Percentiles rank a stretch among this genome's conserved stretches.
Conservation (phyloP, 1,284 basidiomycete species). For the Tetrapyrgos nigripes region DNA sequence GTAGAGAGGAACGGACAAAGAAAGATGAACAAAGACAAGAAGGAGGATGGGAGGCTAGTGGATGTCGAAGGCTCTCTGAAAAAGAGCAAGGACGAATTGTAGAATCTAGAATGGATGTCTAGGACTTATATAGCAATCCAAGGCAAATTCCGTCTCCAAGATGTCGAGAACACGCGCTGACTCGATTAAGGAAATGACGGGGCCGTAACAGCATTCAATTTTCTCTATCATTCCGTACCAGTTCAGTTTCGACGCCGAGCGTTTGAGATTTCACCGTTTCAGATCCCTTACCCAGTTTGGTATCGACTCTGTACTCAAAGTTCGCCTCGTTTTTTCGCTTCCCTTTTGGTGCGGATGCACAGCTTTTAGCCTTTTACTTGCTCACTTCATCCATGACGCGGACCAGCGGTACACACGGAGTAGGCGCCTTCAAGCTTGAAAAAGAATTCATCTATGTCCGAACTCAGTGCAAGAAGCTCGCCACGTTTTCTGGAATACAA, state of each 20-base stretch:
- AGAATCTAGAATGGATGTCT: background rate
- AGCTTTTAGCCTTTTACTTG: background rate
- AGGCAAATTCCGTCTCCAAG: conserved; percentile 4
- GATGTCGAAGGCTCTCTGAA: background rate
- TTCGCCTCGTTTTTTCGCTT: background rate
- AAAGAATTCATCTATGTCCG: no score
- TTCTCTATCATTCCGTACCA: background rate
- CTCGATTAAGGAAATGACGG: conserved; percentile 4
- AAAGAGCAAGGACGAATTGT: background rate
- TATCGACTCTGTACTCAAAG: no score
- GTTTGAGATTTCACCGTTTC: background rate
- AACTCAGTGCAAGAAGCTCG: background rate
- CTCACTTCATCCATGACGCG: background rate
- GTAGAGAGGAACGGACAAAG: background rate
- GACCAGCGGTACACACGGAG: background rate
- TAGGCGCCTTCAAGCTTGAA: background rate
- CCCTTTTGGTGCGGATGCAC: no score
- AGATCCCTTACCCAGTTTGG: background rate
- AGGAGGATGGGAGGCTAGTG: background rate
- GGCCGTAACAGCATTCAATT: background rate
- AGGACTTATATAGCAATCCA: conserved; percentile 7
- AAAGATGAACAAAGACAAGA: background rate
- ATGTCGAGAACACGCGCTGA: background rate
- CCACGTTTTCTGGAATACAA: background rate
- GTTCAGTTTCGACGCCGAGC: background rate